phyloP scores from a whole-genome alignment of 2,329 filamentous ascomycete species.

The Pseudocercospora vitis region DNA sequence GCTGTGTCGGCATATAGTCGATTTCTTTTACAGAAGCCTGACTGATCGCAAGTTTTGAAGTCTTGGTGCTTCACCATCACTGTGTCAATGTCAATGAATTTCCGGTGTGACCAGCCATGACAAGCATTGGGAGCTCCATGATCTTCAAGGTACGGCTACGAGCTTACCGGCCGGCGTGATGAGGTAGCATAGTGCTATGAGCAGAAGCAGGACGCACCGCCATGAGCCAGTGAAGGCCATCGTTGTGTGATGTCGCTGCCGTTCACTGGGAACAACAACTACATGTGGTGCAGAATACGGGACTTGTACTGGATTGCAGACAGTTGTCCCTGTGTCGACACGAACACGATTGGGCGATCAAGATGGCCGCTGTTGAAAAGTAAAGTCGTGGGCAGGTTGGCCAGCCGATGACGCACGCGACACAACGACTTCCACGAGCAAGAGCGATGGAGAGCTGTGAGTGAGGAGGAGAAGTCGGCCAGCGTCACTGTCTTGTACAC shows the following conservation, averaged over 20 bases:
- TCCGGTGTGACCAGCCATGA: neutral
- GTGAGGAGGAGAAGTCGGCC: neutral
- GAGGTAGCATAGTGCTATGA: constrained; percentile 60
- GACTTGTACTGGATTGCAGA: neutral
- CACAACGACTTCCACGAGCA: neutral
- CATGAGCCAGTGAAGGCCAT: constrained; percentile 46
- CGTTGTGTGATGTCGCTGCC: constrained; percentile 22
- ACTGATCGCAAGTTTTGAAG: constrained; percentile 95
- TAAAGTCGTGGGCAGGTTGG: constrained; percentile 5
- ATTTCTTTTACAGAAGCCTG: constrained; percentile 96
- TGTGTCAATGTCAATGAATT: constrained; percentile 39
- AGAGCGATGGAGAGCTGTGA: constrained; percentile 4
- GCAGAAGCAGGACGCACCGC: constrained; percentile 63
- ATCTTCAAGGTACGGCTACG: neutral
- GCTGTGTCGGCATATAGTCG: constrained; percentile 82
- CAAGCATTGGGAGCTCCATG: constrained; percentile 7
- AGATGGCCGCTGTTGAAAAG: neutral
- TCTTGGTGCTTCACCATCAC: constrained; percentile 90
- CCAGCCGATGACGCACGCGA: neutral
- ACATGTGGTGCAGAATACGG: neutral
- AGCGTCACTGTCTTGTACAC: no score
- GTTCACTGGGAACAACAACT: constrained; percentile 12
- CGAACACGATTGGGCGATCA: constrained; percentile 4
- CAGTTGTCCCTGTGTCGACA: neutral
- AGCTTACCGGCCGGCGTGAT: constrained; percentile 64